Evolutionary conservation across 306 rosid genomes (phyloP).

Genomic region (Amphicarpaea edgeworthii): DNA sequence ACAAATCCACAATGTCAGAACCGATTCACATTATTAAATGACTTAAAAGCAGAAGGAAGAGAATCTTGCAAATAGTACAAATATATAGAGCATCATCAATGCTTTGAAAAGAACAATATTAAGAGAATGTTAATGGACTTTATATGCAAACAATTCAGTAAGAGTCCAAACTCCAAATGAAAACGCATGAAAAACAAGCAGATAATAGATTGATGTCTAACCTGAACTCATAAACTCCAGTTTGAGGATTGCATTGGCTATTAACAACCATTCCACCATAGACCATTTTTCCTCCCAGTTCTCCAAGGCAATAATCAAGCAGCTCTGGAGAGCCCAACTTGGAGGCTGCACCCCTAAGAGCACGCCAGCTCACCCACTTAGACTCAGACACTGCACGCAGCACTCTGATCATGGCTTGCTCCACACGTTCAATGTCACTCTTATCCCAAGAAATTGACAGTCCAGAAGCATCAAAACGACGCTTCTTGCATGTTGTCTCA

Average conservation of each 20-base stretch:
- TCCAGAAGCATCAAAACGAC: conserved; percentile 48
- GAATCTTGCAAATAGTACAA: conserved; percentile 36
- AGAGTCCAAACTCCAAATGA: not conserved
- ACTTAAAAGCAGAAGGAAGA: conserved; percentile 17
- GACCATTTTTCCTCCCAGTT: conserved; percentile 80
- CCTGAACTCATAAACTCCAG: conserved; percentile 82
- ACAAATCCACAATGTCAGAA: conserved; percentile 1
- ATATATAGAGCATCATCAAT: conserved; percentile 29
- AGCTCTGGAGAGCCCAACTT: conserved; percentile 82
- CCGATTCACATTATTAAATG: conserved; percentile 9
- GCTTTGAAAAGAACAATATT: conserved; percentile 19
- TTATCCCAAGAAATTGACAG: conserved; percentile 66
- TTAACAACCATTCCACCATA: conserved; percentile 76
- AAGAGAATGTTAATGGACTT: conserved; percentile 14
- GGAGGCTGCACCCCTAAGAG: conserved; percentile 86
- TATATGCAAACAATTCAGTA: not conserved
- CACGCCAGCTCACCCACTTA: conserved; percentile 82
- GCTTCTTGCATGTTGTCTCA: conserved; percentile 64
- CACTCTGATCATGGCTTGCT: conserved; percentile 85
- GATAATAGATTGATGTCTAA: conserved; percentile 45
- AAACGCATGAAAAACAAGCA: not conserved
- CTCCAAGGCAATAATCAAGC: conserved; percentile 80
- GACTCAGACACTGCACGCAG: conserved; percentile 90
- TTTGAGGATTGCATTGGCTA: conserved; percentile 72
- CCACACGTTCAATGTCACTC: conserved; percentile 70